Evolutionary conservation across 202 grass and related monocot genomes (phyloP), one percentile per base, ranked within the genome.

Genomic region (Sporobolus alterniflorus): DNA sequence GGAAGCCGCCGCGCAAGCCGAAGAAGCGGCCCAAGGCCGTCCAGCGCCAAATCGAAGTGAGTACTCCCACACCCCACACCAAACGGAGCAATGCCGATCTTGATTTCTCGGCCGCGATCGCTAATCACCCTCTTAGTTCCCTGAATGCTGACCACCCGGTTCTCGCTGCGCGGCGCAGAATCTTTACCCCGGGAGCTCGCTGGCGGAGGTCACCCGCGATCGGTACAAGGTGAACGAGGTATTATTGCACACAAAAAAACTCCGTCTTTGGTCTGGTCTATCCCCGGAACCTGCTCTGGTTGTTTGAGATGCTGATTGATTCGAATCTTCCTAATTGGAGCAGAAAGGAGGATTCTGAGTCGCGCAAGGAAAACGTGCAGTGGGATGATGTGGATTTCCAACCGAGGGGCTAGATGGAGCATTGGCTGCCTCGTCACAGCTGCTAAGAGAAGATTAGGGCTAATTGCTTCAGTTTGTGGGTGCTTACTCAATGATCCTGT

Each of bases 211-310:
- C 30, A 89, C 66, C 26, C 82, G 78, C 31, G 87, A 92, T 84
- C 78, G 85, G 13, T 88, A 88, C 81, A 92, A 92, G 85, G 90
- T 88, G 25, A 84, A 92, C 73, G 74, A 95, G 77, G 87, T 90
- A 83, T n/a, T n/a, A n/a, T n/a, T n/a, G n/a, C 34, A 74, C 51
- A 16, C 25, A 47, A 83, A 86, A 47, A 86, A 44, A 25, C 0
- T 24, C 16, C 1, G 51, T 20, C 51, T 86, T 81, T 83, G 43
- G 29, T 62, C 36, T 83, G 43, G 29, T 62, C 36, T 5, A 29
- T 7, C 36, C 84, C 3, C 13, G 28, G 36, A 61, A 22, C 31
- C 76, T 50, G 22, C 39, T 49, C 25, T 64, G 56, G 48, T n/a
- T 32, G 36, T 25, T 46, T 13, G 21, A 13, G 25, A 29, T 33